Percentiles rank a stretch among this genome's conserved stretches.
These are phyloP conservation scores for Magnolia sinica DNA, from an alignment of 164 flowering plant species.

Conservation along the genomic window DNA sequence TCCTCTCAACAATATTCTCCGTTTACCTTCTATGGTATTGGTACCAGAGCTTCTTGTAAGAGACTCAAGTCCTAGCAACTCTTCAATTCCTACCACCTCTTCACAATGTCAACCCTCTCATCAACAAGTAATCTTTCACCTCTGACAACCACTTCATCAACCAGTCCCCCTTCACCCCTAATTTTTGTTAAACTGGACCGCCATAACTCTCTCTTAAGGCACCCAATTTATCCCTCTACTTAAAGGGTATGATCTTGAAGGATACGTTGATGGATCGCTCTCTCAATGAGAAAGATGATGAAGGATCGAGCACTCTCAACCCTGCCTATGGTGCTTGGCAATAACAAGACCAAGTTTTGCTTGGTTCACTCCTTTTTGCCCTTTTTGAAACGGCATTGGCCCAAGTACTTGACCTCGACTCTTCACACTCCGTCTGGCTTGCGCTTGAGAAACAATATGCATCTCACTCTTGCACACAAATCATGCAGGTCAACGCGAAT, in stretches of 20 bases:
- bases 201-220: background rate
- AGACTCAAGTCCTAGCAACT: no score
- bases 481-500: no score
- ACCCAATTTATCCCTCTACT: background rate
- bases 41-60: no score
- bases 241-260: constrained; percentile 1
- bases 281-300: background rate
- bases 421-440: background rate
- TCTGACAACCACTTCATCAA: no score
- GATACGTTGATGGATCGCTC: constrained; percentile 6
- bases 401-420: background rate
- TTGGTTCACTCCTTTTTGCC: background rate
- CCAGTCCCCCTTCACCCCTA: no score
- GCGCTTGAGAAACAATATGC: background rate
- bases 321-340: background rate
- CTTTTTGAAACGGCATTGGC: background rate
- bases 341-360: background rate
- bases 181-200: no score
- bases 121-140: no score
- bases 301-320: background rate
- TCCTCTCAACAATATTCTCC: no score
- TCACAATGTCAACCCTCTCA: no score
- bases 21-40: no score
- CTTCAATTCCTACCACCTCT: no score
- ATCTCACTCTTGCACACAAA: no score